Evolutionary conservation across 305 asterid genomes (phyloP).

Genomic region (Euphrasia arctica): DNA sequence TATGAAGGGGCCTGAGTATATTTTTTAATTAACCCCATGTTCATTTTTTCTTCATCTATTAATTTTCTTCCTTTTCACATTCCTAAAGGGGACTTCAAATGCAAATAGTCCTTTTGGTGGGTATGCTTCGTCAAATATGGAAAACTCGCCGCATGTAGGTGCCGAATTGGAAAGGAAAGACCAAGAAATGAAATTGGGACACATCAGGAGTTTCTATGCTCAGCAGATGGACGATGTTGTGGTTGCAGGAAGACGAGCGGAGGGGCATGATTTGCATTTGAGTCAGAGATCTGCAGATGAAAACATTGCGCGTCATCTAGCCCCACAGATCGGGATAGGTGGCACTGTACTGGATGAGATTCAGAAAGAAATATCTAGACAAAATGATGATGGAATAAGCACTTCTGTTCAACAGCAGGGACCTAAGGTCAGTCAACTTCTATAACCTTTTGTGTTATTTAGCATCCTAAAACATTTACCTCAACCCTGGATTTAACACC

Average conservation of each 20-base stretch:
- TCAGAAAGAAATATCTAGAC: conserved; percentile 40
- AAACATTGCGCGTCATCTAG: conserved; percentile 34
- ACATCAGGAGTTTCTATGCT: conserved; percentile 39
- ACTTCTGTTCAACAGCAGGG: conserved; percentile 46
- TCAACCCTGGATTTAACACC: neutral
- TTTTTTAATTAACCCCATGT: neutral
- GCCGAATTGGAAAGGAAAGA: conserved; percentile 49
- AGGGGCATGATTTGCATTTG: conserved; percentile 48
- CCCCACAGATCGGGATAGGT: conserved; percentile 36
- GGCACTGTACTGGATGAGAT: conserved; percentile 38
- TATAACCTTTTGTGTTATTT: neutral
- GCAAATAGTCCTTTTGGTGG: conserved; percentile 70
- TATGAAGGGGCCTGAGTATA: too few species aligned
- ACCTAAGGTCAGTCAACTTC: conserved; percentile 46
- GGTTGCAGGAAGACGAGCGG: conserved; percentile 44
- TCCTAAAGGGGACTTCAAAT: conserved; percentile 50
- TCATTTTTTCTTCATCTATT: conserved; percentile 6
- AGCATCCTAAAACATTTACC: neutral
- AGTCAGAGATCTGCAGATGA: conserved; percentile 49
- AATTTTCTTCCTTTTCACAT: conserved; percentile 21
- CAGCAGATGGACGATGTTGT: conserved; percentile 42
- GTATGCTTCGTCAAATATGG: conserved; percentile 67
- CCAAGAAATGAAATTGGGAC: conserved; percentile 54
- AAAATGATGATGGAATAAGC: conserved; percentile 37
- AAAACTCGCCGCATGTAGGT: conserved; percentile 54